Evolutionary conservation across 2,329 filamentous ascomycete species (phyloP), one percentile per base, ranked within the genome.

Genomic region (Penicillium decumbens): DNA sequence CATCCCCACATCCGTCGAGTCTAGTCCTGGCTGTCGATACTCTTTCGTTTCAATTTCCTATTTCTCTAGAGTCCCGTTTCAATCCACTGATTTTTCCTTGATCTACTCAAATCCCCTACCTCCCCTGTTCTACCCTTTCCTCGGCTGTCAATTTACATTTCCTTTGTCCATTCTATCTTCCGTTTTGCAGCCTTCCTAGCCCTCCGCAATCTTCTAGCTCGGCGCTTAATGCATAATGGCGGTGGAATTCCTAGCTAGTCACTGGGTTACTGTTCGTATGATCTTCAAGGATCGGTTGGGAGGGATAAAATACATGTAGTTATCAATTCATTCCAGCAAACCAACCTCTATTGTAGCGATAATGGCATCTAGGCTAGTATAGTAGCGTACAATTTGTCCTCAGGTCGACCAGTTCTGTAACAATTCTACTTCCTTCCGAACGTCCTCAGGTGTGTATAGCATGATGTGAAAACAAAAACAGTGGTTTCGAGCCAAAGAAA

Each of bases 161-260:
- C 30, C 32, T 49, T 33, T 23, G n/a, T 35, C 12, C 27, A 23
- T 15, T 38, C 12, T 27, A 35, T 41, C 13, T 25, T 13, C 9
- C 0, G 15, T 40, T 45, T 28, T 30, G 18, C 43, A 40, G 13
- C 27, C 30, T 8, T 24, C 13, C n/a, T 18, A 12, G 9, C 18
- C 45, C 9, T 20, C 24, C 15, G n/a, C 35, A 27, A 15, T 20
- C 40, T 18, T 18, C 37, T 43, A 41, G 13, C 50, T 42, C 25
- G 38, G 30, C 33, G 49, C 35, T 35, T 57, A 58, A 58, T 58
- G 18, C 30, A 47, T 49, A 54, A 54, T 54, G 33, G 24, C 41
- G 24, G 41, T 40, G 39, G 13, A 20, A 42, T 24, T 24, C 41
- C 40, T 33, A 42, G 23, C 20, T 39, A 25, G 20, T 27, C 12